These are phyloP conservation scores for Pseudocercospora crystallina DNA, from an alignment of 2,329 filamentous ascomycete species.

Conservation along the genomic window DNA sequence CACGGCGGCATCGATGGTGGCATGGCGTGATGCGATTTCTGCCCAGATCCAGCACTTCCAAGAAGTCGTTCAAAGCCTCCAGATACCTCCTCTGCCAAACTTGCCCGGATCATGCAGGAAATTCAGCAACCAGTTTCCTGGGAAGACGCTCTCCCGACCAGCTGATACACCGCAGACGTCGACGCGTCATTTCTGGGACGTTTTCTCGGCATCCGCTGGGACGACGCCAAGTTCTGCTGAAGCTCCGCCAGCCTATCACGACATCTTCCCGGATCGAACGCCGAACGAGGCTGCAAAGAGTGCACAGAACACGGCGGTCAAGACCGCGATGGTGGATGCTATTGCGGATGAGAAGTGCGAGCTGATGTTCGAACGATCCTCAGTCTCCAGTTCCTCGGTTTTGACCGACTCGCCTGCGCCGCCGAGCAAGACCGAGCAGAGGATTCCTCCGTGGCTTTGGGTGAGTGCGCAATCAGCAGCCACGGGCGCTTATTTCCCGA, in stretches of 20 bases:
- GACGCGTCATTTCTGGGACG: no score
- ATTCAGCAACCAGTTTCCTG: no score
- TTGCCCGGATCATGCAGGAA: no score
- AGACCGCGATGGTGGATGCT: background rate
- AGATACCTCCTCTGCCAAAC: constrained; percentile 9
- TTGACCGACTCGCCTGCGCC: background rate
- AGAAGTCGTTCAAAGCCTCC: constrained; percentile 69
- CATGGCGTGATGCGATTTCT: constrained; percentile 67
- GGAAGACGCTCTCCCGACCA: no score
- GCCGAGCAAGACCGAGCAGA: constrained; percentile 14
- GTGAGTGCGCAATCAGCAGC: constrained; percentile 6
- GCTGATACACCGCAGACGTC: no score
- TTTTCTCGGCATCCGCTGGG: no score
- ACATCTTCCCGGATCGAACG: background rate
- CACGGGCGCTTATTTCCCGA: background rate
- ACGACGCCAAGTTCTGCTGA: background rate
- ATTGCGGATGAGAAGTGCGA: constrained; percentile 8
- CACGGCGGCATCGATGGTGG: no score
- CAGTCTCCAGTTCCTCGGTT: constrained; percentile 1
- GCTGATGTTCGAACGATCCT: constrained; percentile 2
- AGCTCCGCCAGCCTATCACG: constrained; percentile 4
- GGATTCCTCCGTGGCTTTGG: constrained; percentile 10
- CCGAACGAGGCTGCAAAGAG: background rate
- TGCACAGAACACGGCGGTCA: background rate
- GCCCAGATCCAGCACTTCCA: constrained; percentile 76